phyloP scores from a whole-genome alignment of 371 early-diverging fungal species.

The Mortierella sp. region DNA sequence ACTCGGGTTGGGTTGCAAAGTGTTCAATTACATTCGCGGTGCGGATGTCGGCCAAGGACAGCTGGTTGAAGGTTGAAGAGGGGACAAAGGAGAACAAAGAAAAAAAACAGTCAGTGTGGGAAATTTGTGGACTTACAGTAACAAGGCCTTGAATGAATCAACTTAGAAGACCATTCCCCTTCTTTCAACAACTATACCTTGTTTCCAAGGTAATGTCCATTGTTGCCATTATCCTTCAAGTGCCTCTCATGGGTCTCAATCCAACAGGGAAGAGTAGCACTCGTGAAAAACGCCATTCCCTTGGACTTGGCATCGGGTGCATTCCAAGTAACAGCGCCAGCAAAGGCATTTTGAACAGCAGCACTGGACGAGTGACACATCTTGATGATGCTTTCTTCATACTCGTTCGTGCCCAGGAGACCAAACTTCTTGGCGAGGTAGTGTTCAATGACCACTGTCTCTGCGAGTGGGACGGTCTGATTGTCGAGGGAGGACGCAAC shows the following conservation, averaged over 20 bases:
- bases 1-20: constrained; percentile 16
- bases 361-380: constrained; percentile 21
- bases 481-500: background rate
- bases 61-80: background rate
- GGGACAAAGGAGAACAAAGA: background rate
- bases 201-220: constrained; percentile 45
- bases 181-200: constrained; percentile 15
- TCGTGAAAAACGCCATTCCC: constrained; percentile 5
- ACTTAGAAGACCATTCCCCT: background rate
- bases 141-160: background rate
- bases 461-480: constrained; percentile 27
- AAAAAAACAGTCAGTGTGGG: background rate
- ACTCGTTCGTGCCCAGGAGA: constrained; percentile 49
- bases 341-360: constrained; percentile 7
- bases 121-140: no score
- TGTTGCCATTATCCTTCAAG: constrained; percentile 47
- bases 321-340: constrained; percentile 28
- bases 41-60: constrained; percentile 51
- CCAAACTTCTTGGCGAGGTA: constrained; percentile 42
- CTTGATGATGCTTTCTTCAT: constrained; percentile 37
- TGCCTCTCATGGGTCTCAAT: constrained; percentile 34
- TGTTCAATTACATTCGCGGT: constrained; percentile 36
- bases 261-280: constrained; percentile 10
- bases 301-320: constrained; percentile 18
- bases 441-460: constrained; percentile 30